phyloP scores from a whole-genome alignment of 495 filamentous ascomycete species.

The Neurospora sp. region DNA sequence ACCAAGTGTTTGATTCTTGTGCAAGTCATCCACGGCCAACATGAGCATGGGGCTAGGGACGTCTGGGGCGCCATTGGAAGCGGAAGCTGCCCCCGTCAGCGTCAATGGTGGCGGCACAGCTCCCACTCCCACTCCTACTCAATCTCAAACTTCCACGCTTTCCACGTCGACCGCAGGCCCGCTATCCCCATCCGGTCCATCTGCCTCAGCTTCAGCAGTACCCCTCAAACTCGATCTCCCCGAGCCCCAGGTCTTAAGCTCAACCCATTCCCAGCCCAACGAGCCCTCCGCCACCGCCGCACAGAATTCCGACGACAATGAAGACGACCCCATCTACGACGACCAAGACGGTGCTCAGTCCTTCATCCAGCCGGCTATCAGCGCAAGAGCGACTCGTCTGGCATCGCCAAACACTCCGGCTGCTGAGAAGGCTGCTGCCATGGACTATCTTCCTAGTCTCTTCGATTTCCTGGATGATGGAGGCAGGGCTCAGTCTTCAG shows the following conservation, averaged over 20 bases:
- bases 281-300: not conserved
- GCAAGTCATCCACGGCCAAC: not conserved
- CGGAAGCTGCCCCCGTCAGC: not conserved
- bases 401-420: conserved; percentile 61
- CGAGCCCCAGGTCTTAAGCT: not conserved
- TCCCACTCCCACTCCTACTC: not conserved
- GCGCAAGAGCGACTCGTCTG: conserved; percentile 59
- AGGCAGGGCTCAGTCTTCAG: not conserved
- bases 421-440: conserved; percentile 60
- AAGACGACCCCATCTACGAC: conserved; percentile 24
- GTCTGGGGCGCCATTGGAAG: not conserved
- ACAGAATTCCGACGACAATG: conserved; percentile 14
- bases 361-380: conserved; percentile 69
- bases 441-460: conserved; percentile 47
- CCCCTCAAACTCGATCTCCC: not conserved
- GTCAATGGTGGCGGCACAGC: not conserved
- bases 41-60: not conserved
- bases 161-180: not conserved
- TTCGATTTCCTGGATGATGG: conserved; percentile 34
- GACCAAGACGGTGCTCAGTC: conserved; percentile 49
- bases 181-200: not conserved
- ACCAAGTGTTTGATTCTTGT: not conserved
- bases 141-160: not conserved
- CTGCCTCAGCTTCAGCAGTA: not conserved
- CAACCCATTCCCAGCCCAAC: not conserved